Evolutionary conservation across 2,329 filamentous ascomycete species (phyloP).

Genomic region (Aspergillus candidus): DNA sequence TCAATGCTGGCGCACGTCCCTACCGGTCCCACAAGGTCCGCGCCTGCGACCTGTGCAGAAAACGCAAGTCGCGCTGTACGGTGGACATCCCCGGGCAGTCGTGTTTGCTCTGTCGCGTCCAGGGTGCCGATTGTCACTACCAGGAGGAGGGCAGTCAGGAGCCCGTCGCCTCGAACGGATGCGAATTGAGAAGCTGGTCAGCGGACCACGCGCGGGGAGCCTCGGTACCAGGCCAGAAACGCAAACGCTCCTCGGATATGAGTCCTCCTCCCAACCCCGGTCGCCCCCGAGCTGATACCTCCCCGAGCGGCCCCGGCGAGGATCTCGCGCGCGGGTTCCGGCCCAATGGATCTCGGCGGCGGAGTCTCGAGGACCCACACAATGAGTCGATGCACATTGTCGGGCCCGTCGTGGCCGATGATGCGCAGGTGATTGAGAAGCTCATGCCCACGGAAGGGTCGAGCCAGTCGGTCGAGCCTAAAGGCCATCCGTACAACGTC

Average conservation of each 20-base stretch:
- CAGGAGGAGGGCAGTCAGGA: conserved; percentile 36
- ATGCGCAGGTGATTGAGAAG: conserved; percentile 56
- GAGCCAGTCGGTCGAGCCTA: conserved; percentile 33
- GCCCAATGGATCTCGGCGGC: conserved; percentile 27
- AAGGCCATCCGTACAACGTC: conserved; percentile 46
- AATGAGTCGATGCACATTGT: conserved; percentile 51
- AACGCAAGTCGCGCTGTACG: conserved; percentile 57
- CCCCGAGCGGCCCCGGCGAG: conserved; percentile 18
- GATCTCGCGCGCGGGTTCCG: conserved; percentile 22
- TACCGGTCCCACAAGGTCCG: conserved; percentile 58
- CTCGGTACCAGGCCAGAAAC: conserved; percentile 27
- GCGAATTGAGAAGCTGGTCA: conserved; percentile 25
- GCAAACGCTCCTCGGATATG: conserved; percentile 30
- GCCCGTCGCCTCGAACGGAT: conserved; percentile 18
- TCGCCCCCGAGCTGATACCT: conserved; percentile 12
- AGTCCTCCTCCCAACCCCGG: conserved; percentile 18
- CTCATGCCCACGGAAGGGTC: conserved; percentile 46
- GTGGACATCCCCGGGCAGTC: conserved; percentile 48
- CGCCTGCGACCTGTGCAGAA: conserved; percentile 55
- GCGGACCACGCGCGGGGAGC: conserved; percentile 20
- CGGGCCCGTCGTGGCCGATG: conserved; percentile 54
- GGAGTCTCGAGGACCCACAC: conserved; percentile 30
- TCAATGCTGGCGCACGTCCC: conserved; percentile 45
- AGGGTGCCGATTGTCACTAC: conserved; percentile 53
- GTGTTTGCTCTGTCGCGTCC: conserved; percentile 54